Evolutionary conservation across 495 filamentous ascomycete species (phyloP).

Genomic region (Tetracladium marchalianum): DNA sequence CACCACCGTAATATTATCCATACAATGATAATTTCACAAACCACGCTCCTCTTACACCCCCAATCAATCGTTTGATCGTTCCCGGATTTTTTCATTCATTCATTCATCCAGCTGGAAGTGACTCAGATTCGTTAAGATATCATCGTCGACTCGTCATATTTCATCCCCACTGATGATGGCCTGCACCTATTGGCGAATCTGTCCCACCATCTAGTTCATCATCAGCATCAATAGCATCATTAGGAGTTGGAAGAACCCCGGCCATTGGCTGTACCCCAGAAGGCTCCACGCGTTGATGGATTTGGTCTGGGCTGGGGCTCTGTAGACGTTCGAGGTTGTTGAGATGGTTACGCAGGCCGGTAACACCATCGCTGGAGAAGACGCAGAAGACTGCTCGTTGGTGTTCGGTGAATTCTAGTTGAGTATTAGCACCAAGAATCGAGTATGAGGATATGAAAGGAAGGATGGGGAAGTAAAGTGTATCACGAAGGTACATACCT

Average conservation of each 20-base stretch:
- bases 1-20: too few relatives aligned
- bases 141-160: too few relatives aligned
- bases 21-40: too few relatives aligned
- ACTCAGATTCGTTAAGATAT: too few relatives aligned
- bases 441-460: not conserved
- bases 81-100: too few relatives aligned
- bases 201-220: not conserved
- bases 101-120: too few relatives aligned
- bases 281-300: not conserved
- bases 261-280: too few relatives aligned
- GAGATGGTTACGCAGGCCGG: slow-evolving; percentile 63
- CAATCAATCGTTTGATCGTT: too few relatives aligned
- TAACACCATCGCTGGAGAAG: slow-evolving; percentile 83
- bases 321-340: slow-evolving; percentile 35
- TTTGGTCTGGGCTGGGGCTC: not conserved
- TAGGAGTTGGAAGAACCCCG: too few relatives aligned
- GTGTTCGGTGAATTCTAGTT: slow-evolving; percentile 82
- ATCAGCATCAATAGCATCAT: not conserved
- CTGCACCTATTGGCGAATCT: not conserved
- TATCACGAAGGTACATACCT: slow-evolving; percentile 31
- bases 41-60: too few relatives aligned
- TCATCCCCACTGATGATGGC: too few relatives aligned
- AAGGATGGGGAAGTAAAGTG: not conserved
- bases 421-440: slow-evolving; percentile 20
- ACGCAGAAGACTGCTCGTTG: slow-evolving; percentile 95